These are phyloP conservation scores for Naumovozyma castellii DNA, from an alignment of 805 yeast genomes.

Conservation along the genomic window DNA sequence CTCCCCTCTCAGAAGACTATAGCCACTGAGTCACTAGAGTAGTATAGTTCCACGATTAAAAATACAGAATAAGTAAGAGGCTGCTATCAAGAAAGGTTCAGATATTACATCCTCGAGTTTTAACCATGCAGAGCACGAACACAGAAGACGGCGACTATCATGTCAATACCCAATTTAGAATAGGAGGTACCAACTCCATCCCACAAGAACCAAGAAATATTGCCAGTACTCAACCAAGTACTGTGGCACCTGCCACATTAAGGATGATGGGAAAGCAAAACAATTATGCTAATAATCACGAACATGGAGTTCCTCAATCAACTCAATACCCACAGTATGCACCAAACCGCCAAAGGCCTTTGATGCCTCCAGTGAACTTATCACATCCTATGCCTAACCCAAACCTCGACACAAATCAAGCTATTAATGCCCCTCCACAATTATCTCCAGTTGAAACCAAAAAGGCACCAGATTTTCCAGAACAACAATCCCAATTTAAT, in stretches of 20 bases:
- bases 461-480: slow-evolving; percentile 1
- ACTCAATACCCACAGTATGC: not conserved
- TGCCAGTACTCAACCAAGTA: slow-evolving; percentile 4
- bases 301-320: not conserved
- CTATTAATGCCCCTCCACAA: slow-evolving; percentile 3
- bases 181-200: slow-evolving; percentile 15
- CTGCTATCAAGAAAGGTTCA: too few species aligned
- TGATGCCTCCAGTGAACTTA: slow-evolving; percentile 18
- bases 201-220: not conserved
- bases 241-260: slow-evolving; percentile 29
- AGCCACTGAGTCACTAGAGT: not conserved
- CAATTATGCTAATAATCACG: not conserved
- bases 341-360: slow-evolving; percentile 10
- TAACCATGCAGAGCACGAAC: not conserved
- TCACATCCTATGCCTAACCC: slow-evolving; percentile 11
- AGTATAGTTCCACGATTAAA: too few species aligned
- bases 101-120: too few species aligned
- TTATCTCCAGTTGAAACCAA: slow-evolving; percentile 1
- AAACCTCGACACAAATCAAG: slow-evolving; percentile 2
- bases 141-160: slow-evolving; percentile 14
- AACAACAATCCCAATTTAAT: slow-evolving; percentile 12
- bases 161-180: slow-evolving; percentile 23
- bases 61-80: too few species aligned
- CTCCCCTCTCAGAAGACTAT: not conserved
- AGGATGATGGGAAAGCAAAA: slow-evolving; percentile 26